Conservation (phyloP, 495 filamentous ascomycete species). For the Podospora pseudoanserina region DNA sequence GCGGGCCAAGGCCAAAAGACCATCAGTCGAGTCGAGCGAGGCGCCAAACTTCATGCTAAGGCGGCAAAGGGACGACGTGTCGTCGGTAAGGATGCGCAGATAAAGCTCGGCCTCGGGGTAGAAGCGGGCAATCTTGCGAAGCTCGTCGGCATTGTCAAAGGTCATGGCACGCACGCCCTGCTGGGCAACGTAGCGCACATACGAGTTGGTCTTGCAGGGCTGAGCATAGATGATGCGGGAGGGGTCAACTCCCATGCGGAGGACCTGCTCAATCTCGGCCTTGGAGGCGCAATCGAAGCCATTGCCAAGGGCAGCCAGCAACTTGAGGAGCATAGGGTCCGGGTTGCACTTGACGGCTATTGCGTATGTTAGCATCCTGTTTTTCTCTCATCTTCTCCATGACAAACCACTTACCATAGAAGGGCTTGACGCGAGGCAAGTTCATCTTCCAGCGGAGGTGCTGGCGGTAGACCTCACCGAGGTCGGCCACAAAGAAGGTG, state of each 20-base stretch:
- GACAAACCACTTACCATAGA: constrained; percentile 72
- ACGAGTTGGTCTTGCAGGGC: constrained; percentile 98
- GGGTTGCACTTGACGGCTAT: constrained; percentile 98
- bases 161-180: constrained; percentile 96
- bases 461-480: constrained; percentile 98
- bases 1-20: constrained; percentile 76
- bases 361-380: constrained; percentile 10
- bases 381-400: not conserved
- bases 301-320: constrained; percentile 81
- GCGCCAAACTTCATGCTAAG: constrained; percentile 97
- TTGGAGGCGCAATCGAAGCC: constrained; percentile 99
- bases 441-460: constrained; percentile 97
- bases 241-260: constrained; percentile 79
- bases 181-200: constrained; percentile 81
- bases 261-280: constrained; percentile 87
- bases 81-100: constrained; percentile 92
- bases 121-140: constrained; percentile 92
- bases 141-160: constrained; percentile 95
- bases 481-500: constrained; percentile 95
- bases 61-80: constrained; percentile 88
- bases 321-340: constrained; percentile 80
- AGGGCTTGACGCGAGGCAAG: constrained; percentile 86
- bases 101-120: constrained; percentile 87
- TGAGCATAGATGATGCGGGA: constrained; percentile 97
- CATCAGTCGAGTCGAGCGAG: constrained; percentile 71